Base-by-base conservation (phyloP, 202 grass and related monocot species). In the Setaria viridis region DNA sequence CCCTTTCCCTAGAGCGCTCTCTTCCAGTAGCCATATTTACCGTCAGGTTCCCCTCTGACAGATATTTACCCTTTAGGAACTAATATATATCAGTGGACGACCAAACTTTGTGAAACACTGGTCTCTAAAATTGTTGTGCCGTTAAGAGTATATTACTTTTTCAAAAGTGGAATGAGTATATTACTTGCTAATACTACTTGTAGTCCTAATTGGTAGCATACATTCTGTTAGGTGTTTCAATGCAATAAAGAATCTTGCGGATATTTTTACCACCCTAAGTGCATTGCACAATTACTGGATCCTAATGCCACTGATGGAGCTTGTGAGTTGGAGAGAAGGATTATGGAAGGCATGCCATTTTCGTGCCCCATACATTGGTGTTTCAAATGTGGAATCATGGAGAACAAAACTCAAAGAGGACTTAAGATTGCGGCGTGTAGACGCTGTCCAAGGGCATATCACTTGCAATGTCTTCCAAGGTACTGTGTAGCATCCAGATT, bases 191-290 rank as follows among this genome's bases (percentile, higher is more conserved):
- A 25, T 25, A 25, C 25, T 25, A 25, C 25, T 25, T 25, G 25
- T 25, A 25, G 25, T 25, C 25, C 25, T 25, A 25, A 25, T 25
- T 25, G 25, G 25, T 25, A 25, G 25, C 33, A 2, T 58, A n/a
- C 66, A 74, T 65, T 80, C 47, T 62, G 69, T 51, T 85, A 91
- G 91, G 91, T 93, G 37, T 93, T 91, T 75, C 73, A 85, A 86
- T 93, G 91, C 34, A 88, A 89, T 32, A 86, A 80, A 72, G 84
- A 84, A 80, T 92, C 87, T 62, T 97, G 94, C 73, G 91, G 94
- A 10, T 88, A 92, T 66, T 97, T 97, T 57, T 97, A 94, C 85
- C 91, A 97, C 74, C 89, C 94, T 53, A 91, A 80, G n/a, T 97
- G 94, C 48, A 68, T 97, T 84, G 84, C 92, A n/a, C 51, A 83